Evolutionary conservation across 192 early-diverging fungal genomes (phyloP).

Genomic region (Coemansia nantahalensis): DNA sequence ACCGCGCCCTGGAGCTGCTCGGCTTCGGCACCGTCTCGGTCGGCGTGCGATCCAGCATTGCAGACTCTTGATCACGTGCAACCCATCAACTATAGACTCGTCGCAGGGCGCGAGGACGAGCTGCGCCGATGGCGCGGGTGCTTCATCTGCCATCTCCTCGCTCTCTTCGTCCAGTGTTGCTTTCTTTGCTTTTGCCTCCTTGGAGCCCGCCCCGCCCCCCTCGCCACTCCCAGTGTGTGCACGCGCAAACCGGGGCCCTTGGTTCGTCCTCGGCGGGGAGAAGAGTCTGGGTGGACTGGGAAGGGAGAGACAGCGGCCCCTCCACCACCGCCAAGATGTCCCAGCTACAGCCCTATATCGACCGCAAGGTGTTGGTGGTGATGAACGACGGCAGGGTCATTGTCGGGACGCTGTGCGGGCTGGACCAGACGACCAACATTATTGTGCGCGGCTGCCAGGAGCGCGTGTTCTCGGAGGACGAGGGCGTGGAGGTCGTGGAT

Average conservation of each 20-base stretch:
- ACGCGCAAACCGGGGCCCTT: too few species aligned
- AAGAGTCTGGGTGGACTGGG: too few species aligned
- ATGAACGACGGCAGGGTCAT: slow-evolving; percentile 49
- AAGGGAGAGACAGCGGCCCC: too few species aligned
- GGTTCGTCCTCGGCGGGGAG: too few species aligned
- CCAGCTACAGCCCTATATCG: slow-evolving; percentile 43
- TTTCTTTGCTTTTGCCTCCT: too few species aligned
- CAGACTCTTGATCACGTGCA: neutral
- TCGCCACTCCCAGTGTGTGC: too few species aligned
- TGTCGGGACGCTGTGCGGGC: slow-evolving; percentile 51
- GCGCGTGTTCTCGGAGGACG: slow-evolving; percentile 54
- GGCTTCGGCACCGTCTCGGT: slow-evolving; percentile 77
- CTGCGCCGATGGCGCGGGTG: too few species aligned
- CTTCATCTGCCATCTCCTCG: too few species aligned
- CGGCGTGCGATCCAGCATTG: slow-evolving; percentile 31
- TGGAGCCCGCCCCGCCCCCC: too few species aligned
- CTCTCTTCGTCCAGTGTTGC: too few species aligned
- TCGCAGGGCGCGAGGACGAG: neutral
- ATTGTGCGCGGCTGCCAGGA: slow-evolving; percentile 54
- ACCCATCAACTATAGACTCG: neutral
- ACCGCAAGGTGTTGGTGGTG: slow-evolving; percentile 34
- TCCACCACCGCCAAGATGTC: slow-evolving; percentile 15
- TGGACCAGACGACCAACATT: slow-evolving; percentile 56
- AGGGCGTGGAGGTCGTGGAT: slow-evolving; percentile 51
- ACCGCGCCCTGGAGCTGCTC: slow-evolving; percentile 65